These are phyloP conservation scores for Hamamelis virginiana DNA, from an alignment of 164 flowering plant genomes.

Conservation along the genomic window DNA sequence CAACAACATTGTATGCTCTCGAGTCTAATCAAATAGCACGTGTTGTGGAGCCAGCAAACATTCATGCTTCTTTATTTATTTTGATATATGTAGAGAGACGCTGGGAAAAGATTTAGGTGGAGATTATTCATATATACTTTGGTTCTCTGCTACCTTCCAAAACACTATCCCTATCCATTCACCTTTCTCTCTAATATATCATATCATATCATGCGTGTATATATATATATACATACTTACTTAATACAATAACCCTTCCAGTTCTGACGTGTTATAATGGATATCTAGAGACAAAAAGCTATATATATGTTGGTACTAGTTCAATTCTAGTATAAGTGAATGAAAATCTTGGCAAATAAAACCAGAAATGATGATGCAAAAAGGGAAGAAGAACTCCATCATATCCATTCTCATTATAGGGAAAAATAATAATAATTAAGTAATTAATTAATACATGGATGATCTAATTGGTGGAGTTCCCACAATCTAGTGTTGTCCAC, in stretches of 20 bases:
- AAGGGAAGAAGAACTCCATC: neutral
- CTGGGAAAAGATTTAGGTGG: no score
- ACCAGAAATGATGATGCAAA: constrained; percentile 21
- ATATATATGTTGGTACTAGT: neutral
- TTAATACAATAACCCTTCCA: constrained; percentile 4
- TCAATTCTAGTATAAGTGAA: constrained; percentile 4
- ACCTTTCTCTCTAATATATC: neutral
- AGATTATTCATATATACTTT: no score
- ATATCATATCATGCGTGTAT: no score
- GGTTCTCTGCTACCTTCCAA: constrained; percentile 13
- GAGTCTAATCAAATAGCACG: no score
- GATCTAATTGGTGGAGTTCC: constrained; percentile 38
- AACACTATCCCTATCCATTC: constrained; percentile 13
- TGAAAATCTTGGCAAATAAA: constrained; percentile 4
- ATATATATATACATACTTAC: neutral
- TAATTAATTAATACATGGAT: no score
- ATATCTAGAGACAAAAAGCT: neutral
- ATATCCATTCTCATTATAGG: neutral
- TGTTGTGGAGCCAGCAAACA: constrained; percentile 19
- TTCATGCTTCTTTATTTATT: constrained; percentile 27
- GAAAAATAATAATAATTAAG: no score
- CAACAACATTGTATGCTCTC: no score
- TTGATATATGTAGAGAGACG: neutral
- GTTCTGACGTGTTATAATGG: constrained; percentile 2
- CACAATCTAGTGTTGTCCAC: constrained; percentile 39